These are phyloP conservation scores for Kitagawia praeruptora DNA, from an alignment of 129 eudicot genomes.

Conservation along the genomic window DNA sequence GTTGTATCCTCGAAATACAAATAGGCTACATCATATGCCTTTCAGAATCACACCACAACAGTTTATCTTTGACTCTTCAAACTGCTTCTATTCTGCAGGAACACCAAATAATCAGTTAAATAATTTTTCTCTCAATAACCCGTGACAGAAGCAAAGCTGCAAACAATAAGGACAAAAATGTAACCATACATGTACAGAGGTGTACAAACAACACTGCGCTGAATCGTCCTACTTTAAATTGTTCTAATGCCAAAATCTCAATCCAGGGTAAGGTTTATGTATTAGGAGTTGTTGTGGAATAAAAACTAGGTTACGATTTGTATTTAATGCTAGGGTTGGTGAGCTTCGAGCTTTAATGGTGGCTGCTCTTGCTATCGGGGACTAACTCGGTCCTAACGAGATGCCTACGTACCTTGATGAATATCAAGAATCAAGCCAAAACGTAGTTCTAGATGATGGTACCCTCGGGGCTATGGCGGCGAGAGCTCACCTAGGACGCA, in stretches of 20 bases:
- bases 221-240: neutral
- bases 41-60: neutral
- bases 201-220: conserved; percentile 11
- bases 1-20: no score
- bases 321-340: no score
- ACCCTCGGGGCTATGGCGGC: no score
- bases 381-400: no score
- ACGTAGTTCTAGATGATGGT: no score
- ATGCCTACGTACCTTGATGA: no score
- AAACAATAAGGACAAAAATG: neutral
- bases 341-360: no score
- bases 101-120: neutral
- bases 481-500: no score
- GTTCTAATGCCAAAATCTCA: conserved; percentile 6
- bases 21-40: no score
- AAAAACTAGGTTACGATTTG: no score
- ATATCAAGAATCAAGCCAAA: no score
- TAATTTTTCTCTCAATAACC: neutral
- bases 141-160: neutral
- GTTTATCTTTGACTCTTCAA: conserved; percentile 1
- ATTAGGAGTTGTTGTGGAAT: conserved; percentile 45
- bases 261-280: conserved; percentile 15
- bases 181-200: conserved; percentile 10
- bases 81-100: conserved; percentile 9
- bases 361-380: no score